Conservation (phyloP, 1,284 basidiomycete species). For the Cryptococcus floricola region DNA sequence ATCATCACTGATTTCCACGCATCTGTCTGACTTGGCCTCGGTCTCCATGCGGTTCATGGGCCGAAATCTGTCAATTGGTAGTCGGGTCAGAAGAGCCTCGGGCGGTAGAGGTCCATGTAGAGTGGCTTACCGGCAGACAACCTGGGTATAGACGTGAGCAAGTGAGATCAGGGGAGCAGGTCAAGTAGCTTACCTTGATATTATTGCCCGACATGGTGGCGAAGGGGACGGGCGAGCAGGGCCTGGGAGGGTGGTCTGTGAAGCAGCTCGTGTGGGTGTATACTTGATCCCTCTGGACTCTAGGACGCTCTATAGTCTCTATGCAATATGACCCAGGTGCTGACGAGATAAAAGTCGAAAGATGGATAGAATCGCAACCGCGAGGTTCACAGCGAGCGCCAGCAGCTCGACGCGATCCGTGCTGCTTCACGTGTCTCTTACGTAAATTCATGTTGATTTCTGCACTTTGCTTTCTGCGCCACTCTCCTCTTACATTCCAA, state of each 20-base stretch:
- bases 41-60: constrained; percentile 89
- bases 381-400: too few species aligned
- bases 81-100: background rate
- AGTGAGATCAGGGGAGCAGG: constrained; percentile 1
- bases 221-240: background rate
- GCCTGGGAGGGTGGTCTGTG: background rate
- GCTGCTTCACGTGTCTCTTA: too few species aligned
- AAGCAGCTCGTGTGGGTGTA: background rate
- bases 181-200: constrained; percentile 47
- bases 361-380: too few species aligned
- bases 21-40: constrained; percentile 84
- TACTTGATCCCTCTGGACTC: background rate
- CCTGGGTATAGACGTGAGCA: constrained; percentile 51
- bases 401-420: too few species aligned
- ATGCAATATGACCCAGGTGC: too few species aligned
- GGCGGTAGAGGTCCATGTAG: background rate
- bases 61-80: constrained; percentile 66
- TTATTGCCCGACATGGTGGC: constrained; percentile 48
- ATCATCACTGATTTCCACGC: constrained; percentile 78
- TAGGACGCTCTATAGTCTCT: background rate
- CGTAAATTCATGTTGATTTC: too few species aligned
- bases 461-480: background rate
- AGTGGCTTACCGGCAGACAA: constrained; percentile 77
- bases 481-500: background rate
- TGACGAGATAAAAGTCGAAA: too few species aligned